Evolutionary conservation across 352 stramenopile species (phyloP).

Genomic region (Globisporangium apiculatum): DNA sequence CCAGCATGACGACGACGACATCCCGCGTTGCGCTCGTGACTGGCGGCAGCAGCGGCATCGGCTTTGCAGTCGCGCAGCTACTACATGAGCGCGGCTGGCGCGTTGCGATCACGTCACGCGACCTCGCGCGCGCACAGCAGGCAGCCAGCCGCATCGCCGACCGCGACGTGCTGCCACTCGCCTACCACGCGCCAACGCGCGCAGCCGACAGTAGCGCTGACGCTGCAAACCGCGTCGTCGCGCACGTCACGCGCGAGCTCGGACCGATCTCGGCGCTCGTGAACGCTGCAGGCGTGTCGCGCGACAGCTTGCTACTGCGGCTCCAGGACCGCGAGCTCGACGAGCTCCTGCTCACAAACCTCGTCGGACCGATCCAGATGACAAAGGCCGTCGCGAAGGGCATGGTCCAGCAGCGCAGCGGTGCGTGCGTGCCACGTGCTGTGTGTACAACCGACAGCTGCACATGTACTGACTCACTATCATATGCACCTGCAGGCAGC

Average conservation of each 20-base stretch:
- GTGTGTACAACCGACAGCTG: too few species aligned
- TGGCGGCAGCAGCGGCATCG: constrained; percentile 73
- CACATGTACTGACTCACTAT: too few species aligned
- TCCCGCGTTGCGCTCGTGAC: constrained; percentile 49
- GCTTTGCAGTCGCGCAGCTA: constrained; percentile 60
- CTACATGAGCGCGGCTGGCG: constrained; percentile 57
- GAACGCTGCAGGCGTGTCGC: constrained; percentile 64
- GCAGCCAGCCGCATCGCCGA: constrained; percentile 37
- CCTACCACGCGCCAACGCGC: constrained; percentile 45
- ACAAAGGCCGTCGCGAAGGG: constrained; percentile 63
- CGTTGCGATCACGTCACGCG: constrained; percentile 65
- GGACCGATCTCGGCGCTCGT: constrained; percentile 53
- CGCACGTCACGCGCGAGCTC: constrained; percentile 29
- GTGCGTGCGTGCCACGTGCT: constrained; percentile 3
- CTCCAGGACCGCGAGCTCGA: constrained; percentile 57
- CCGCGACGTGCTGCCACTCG: constrained; percentile 36
- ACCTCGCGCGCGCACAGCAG: constrained; percentile 40
- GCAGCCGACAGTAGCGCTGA: constrained; percentile 1
- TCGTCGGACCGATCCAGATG: constrained; percentile 67
- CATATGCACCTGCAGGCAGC: constrained; percentile 18
- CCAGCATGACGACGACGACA: too few species aligned
- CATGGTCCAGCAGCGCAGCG: constrained; percentile 67
- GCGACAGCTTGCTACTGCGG: constrained; percentile 66
- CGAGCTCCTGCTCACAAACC: constrained; percentile 64
- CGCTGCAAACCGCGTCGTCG: constrained; percentile 29